Conservation (phyloP, 768 basidiomycete species). For the Lactarius deliciosus region DNA sequence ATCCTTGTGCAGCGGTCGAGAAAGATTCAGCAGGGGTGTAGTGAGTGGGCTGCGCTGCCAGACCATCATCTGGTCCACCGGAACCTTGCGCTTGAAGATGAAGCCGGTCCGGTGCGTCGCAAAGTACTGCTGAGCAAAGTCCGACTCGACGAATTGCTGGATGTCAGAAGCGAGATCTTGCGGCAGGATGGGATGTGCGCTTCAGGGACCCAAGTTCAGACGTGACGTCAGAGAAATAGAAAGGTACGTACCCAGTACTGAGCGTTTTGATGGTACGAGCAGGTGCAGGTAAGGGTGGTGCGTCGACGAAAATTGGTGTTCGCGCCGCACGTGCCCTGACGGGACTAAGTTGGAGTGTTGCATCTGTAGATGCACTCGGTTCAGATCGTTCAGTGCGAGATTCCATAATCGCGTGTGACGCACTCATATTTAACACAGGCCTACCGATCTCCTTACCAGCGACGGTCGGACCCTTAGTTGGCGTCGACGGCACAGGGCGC, state of each 20-base stretch:
- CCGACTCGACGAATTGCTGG: constrained; percentile 80
- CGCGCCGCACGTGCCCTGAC: constrained; percentile 62
- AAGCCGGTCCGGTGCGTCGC: constrained; percentile 88
- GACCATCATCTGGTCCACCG: constrained; percentile 83
- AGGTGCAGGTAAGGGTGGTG: constrained; percentile 15
- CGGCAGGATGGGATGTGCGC: constrained; percentile 76
- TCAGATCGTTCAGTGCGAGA: constrained; percentile 1
- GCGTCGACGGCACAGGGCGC: constrained; percentile 16
- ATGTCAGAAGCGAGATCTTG: constrained; percentile 81
- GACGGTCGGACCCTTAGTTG: constrained; percentile 28
- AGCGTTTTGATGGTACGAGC: constrained; percentile 44
- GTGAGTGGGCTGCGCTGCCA: constrained; percentile 80
- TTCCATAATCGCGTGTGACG: constrained; percentile 30
- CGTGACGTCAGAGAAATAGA: not conserved
- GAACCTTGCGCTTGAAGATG: constrained; percentile 78
- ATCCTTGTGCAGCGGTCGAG: constrained; percentile 65
- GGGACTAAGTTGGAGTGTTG: constrained; percentile 72
- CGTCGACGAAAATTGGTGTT: constrained; percentile 56
- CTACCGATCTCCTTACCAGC: constrained; percentile 63
- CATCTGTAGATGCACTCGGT: constrained; percentile 42
- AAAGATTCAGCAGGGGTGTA: constrained; percentile 72
- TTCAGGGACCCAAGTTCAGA: constrained; percentile 35
- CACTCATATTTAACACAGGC: constrained; percentile 71
- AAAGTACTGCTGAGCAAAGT: constrained; percentile 86
- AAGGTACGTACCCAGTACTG: constrained; percentile 59